phyloP scores from a whole-genome alignment of 2,329 filamentous ascomycete genomes.

The Colletotrichum orbiculare region DNA sequence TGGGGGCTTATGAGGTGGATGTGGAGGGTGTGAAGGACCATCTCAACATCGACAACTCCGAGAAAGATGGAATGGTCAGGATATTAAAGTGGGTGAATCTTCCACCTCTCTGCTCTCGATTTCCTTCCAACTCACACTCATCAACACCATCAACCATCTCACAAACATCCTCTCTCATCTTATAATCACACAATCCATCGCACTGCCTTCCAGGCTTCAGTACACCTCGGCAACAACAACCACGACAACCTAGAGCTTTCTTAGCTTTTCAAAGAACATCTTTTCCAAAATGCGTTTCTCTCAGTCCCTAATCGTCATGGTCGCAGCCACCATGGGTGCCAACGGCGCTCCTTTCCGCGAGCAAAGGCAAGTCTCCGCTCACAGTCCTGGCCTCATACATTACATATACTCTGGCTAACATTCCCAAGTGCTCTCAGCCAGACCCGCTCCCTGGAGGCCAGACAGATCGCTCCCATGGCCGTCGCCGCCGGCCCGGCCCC shows the following conservation, averaged over 20 bases:
- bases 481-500: conserved; percentile 9
- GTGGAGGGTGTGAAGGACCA: no score
- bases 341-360: conserved; percentile 31
- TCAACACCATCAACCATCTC: conserved; percentile 7
- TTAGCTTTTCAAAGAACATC: neutral
- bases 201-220: conserved; percentile 1
- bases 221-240: neutral
- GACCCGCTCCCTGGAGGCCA: neutral
- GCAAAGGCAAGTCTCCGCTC: conserved; percentile 12
- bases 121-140: conserved; percentile 9
- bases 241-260: neutral
- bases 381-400: neutral
- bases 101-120: neutral
- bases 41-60: no score
- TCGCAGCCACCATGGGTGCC: conserved; percentile 32
- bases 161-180: neutral
- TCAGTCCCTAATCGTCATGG: conserved; percentile 33
- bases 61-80: no score
- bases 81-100: neutral
- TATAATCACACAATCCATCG: neutral
- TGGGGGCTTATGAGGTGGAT: neutral
- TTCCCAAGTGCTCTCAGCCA: conserved; percentile 17
- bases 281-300: conserved; percentile 30
- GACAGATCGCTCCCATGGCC: conserved; percentile 7
- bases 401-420: neutral